These are phyloP conservation scores for Alternaria incomplexa DNA, from an alignment of 2,329 filamentous ascomycete species.

Conservation along the genomic window DNA sequence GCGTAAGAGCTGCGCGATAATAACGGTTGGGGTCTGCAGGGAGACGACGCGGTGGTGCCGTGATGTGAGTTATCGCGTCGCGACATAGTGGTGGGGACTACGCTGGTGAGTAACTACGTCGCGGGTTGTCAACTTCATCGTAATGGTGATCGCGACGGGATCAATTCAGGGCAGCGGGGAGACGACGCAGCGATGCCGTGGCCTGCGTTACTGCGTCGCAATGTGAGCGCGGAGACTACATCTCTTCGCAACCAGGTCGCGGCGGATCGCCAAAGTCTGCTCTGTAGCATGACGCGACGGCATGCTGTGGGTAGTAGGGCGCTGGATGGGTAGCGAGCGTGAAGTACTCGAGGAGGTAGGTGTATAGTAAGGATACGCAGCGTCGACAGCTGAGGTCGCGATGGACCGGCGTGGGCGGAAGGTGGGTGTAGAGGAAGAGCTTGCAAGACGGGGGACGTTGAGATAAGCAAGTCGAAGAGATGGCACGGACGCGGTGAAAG, in stretches of 20 bases:
- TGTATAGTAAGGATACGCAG: not conserved
- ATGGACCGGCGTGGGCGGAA: not conserved
- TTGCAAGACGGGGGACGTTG: not conserved
- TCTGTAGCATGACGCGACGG: not conserved
- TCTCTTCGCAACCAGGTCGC: not conserved
- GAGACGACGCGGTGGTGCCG: not conserved
- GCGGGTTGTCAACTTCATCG: not conserved
- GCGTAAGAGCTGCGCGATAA: not conserved
- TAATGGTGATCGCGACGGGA: accelerated
- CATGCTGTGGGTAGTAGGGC: not conserved
- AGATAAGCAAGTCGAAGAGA: not conserved
- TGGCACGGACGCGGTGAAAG: not conserved
- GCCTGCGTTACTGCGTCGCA: accelerated
- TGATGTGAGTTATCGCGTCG: not conserved
- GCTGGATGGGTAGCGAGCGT: not conserved
- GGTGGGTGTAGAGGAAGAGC: not conserved
- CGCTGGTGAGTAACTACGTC: not conserved
- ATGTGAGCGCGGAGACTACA: not conserved
- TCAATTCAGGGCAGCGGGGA: not conserved
- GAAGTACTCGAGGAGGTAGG: not conserved
- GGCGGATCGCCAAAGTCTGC: not conserved
- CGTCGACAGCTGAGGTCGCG: not conserved
- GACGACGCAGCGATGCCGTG: not conserved
- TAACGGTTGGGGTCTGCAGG: accelerated
- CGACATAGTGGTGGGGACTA: not conserved